Evolutionary conservation across 2,329 filamentous ascomycete species (phyloP), one percentile per base, ranked within the genome.

Genomic region (Apiospora arundinis): DNA sequence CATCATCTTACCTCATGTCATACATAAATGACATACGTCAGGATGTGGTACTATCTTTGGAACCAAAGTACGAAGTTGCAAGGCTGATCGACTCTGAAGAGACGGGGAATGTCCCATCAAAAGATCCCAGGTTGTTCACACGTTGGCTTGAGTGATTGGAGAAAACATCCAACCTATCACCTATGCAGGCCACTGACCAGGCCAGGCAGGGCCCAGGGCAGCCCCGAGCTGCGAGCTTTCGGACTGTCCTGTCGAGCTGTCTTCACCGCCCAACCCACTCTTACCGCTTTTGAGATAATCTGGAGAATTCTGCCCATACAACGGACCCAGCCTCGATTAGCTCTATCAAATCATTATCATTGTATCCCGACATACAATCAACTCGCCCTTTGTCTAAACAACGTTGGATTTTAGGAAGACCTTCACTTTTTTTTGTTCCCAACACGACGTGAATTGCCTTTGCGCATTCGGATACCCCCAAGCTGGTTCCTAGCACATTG

Each of bases 231-330:
- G 12, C 40, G 40, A 42, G 40, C 9, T 42, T 4, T 11, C 40
- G 40, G 9, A 28, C 32, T 40, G 18, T 37, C 56, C n/a, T 42
- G 40, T 11, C 40, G 40, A 14, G 56, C 32, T 40, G 18, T 37
- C 56, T 23, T 63, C 32, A 63, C 56, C 56, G 56, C 56, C 56
- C 40, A 40, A n/a, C 56, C 56, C 56, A 63, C 56, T n/a, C 56
- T 63, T 63, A 23, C 56, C 32, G 56, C 56, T 63, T 63, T 63
- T 40, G 56, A 63, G 56, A 40, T 63, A 63, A 63, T 18, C 56
- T 63, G 56, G 56, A 63, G 56, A 40, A 63, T 63, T 63, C 56
- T 63, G 56, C 56, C 56, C 37, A 23, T 32, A 23, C 23, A 56
- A 56, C 23, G 49, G 40, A 16, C 11, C 28, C 28, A 63, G 56